Conservation (phyloP, 2,329 filamentous ascomycete species). For the Tolypocladium inflatum region DNA sequence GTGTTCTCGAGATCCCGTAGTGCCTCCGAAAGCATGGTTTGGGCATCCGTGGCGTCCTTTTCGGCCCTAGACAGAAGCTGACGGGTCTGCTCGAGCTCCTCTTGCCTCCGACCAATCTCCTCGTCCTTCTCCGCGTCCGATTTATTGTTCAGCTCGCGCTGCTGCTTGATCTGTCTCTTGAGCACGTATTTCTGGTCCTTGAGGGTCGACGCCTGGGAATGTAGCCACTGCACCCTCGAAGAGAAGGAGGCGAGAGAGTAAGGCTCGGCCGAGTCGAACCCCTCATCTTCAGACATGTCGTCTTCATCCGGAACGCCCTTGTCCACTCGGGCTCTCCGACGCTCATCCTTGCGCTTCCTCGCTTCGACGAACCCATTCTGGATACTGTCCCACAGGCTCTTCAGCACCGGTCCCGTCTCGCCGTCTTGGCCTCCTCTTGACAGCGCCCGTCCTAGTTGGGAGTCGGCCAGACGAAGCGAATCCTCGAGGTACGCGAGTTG, state of each 20-base stretch:
- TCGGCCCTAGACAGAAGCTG: slow-evolving; percentile 25
- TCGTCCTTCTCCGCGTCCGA: slow-evolving; percentile 64
- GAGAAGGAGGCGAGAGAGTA: slow-evolving; percentile 73
- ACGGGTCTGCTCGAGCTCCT: slow-evolving; percentile 41
- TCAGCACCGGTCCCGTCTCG: slow-evolving; percentile 47
- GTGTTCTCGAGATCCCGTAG: slow-evolving; percentile 37
- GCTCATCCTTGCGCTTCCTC: slow-evolving; percentile 43
- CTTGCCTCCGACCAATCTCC: slow-evolving; percentile 48
- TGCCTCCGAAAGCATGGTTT: slow-evolving; percentile 38
- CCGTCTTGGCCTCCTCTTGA: slow-evolving; percentile 25
- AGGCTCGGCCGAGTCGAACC: slow-evolving; percentile 44
- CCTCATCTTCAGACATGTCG: slow-evolving; percentile 54
- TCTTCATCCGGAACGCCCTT: slow-evolving; percentile 50
- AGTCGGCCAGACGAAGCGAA: slow-evolving; percentile 41
- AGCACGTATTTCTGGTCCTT: slow-evolving; percentile 85
- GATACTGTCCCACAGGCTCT: slow-evolving; percentile 48
- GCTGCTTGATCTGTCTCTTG: slow-evolving; percentile 88
- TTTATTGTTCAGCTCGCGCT: slow-evolving; percentile 84
- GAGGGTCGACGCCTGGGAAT: slow-evolving; percentile 64
- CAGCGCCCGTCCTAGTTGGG: slow-evolving; percentile 28
- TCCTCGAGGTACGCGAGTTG: slow-evolving; percentile 62
- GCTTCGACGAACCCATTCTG: slow-evolving; percentile 41
- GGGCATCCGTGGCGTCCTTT: slow-evolving; percentile 26
- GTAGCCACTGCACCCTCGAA: slow-evolving; percentile 68
- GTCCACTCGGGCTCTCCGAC: slow-evolving; percentile 40